These are phyloP conservation scores for Pythium phragmitis DNA, from an alignment of 352 stramenopile genomes.

Conservation along the genomic window DNA sequence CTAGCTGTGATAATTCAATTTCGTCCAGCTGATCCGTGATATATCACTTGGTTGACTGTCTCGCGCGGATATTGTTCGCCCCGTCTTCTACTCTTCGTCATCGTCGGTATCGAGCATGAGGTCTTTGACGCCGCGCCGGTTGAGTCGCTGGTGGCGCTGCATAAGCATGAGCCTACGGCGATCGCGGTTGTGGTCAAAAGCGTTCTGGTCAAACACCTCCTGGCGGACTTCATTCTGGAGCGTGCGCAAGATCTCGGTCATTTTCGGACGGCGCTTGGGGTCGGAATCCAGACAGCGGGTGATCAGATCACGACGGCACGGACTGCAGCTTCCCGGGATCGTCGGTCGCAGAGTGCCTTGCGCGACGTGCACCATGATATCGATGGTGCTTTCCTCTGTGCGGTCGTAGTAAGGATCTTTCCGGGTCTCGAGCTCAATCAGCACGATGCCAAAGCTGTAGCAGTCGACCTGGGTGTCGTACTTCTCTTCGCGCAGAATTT, in stretches of 20 bases:
- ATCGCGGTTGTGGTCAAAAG: constrained; percentile 56
- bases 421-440: constrained; percentile 80
- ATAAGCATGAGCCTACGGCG: constrained; percentile 69
- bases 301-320: constrained; percentile 66
- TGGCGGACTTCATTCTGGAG: constrained; percentile 77
- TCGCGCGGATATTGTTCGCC: neutral
- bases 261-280: constrained; percentile 57
- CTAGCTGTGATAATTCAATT: too few relatives aligned
- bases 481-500: constrained; percentile 79
- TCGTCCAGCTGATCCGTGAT: too few relatives aligned
- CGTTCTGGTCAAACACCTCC: constrained; percentile 69
- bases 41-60: neutral
- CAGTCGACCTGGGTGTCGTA: constrained; percentile 85
- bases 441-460: constrained; percentile 88
- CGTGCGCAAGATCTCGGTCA: constrained; percentile 73
- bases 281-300: constrained; percentile 58
- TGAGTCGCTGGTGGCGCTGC: constrained; percentile 76
- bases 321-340: constrained; percentile 60
- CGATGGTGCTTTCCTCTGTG: constrained; percentile 57
- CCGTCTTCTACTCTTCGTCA: constrained; percentile 8
- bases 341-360: constrained; percentile 55
- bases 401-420: constrained; percentile 72
- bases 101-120: constrained; percentile 34
- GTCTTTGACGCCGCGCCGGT: constrained; percentile 62
- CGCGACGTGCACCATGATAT: constrained; percentile 82